These are phyloP conservation scores for Botrytis fabae DNA, from an alignment of 2,329 filamentous ascomycete species.

Conservation along the genomic window DNA sequence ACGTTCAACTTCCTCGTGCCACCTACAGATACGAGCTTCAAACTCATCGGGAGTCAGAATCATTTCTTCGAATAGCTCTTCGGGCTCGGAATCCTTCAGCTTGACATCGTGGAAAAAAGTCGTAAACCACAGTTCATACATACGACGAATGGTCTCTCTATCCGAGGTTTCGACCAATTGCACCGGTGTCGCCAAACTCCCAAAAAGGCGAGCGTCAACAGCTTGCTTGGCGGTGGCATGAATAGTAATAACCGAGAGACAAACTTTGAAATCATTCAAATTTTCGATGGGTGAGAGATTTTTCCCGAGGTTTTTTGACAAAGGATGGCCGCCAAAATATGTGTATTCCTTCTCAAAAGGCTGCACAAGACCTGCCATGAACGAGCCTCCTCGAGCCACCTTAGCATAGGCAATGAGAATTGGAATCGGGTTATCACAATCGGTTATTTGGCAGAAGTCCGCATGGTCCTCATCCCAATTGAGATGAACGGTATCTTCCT, in stretches of 20 bases:
- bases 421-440: too few species aligned
- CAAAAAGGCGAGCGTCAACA: slow-evolving; percentile 3
- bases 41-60: neutral
- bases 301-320: too few species aligned
- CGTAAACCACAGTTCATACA: neutral
- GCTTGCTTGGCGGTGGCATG: neutral
- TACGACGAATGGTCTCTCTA: neutral
- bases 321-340: too few species aligned
- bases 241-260: neutral
- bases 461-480: neutral
- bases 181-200: neutral
- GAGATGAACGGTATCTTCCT: neutral
- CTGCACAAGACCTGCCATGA: neutral
- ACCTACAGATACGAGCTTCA: neutral
- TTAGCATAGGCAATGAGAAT: neutral
- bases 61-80: neutral
- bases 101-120: neutral
- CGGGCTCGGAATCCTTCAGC: neutral
- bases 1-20: neutral
- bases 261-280: neutral
- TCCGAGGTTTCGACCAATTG: neutral
- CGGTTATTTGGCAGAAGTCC: too few species aligned
- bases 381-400: neutral
- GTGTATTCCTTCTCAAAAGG: neutral
- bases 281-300: neutral